Evolutionary conservation across 2,329 filamentous ascomycete genomes (phyloP), one percentile per base, ranked within the genome.

Genomic region (Alternaria sp.): DNA sequence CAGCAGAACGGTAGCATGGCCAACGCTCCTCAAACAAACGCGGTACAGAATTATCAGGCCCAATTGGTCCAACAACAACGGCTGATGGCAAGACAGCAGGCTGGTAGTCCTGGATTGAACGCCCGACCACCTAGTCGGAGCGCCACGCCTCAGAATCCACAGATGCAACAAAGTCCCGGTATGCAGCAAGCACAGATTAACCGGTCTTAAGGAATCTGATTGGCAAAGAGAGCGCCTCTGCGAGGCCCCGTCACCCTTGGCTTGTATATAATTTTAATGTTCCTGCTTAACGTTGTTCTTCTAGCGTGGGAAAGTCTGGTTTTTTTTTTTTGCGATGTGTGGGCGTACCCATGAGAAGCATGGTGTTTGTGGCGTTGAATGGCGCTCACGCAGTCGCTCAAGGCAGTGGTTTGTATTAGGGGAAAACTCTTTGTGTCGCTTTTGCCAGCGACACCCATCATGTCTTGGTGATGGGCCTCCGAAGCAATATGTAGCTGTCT

Each of bases 21-120:
- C 45, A 73, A 69, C 36, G 76, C 71, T 59, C 71, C 77, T 21
- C 74, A 75, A 23, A 74, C 75, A 36, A 78, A 72, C 43, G 73
- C 76, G 19, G 77, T 79, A 32, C 76, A 79, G 55, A 74, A 75
- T 32, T 80, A 79, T 60, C 77, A 79, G 55, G 71, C 74, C 56
- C 77, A 80, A 54, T 74, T 80, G 58, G 72, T 77, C 36, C 74
- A 78, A 58, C 78, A 79, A 62, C 78, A 80, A 64, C 75, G 74
- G 56, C 67, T 79, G 67, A 76, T 81, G 77, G 63, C 57, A 21
- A 60, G 67, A 59, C 77, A 78, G 54, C 74, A 76, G 55, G 75
- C 71, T 23, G 73, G 74, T 23, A 78, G 75, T 61, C 77, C 76
- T 8, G 70, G 72, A 45, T 59, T 79, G 63, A 77, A 70, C 56